These are phyloP conservation scores for Neofusicoccum sp. DNA, from an alignment of 2,329 filamentous ascomycete genomes.

Conservation along the genomic window DNA sequence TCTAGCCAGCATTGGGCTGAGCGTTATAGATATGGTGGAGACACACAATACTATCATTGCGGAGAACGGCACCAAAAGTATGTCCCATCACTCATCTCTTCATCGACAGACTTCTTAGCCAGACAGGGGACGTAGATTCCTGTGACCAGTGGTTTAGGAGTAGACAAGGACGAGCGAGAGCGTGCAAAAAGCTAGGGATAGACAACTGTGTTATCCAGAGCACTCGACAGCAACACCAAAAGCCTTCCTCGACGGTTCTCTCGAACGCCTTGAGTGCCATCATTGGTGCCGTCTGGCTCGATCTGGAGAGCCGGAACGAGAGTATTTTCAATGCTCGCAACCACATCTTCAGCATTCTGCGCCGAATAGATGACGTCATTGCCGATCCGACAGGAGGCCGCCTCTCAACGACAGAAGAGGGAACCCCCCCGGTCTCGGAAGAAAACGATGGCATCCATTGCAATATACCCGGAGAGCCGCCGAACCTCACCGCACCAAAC, in stretches of 20 bases:
- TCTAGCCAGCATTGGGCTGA: background rate
- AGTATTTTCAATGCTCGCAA: background rate
- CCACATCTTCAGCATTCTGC: conserved; percentile 10
- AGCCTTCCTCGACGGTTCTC: conserved; percentile 18
- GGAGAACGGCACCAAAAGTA: conserved; percentile 18
- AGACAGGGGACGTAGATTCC: conserved; percentile 8
- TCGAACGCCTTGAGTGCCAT: conserved; percentile 19
- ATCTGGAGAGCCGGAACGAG: conserved; percentile 14
- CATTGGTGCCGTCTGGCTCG: conserved; percentile 23
- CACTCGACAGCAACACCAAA: conserved; percentile 15
- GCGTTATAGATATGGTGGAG: conserved; percentile 20
- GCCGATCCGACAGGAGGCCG: no score
- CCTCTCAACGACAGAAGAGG: background rate
- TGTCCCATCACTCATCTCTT: background rate
- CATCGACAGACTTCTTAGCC: background rate
- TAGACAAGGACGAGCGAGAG: conserved; percentile 13
- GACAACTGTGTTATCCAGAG: conserved; percentile 20
- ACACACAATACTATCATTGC: conserved; percentile 1
- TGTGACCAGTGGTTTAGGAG: conserved; percentile 21
- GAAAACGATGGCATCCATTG: background rate
- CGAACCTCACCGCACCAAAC: no score
- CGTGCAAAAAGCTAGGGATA: conserved; percentile 15
- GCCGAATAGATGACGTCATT: background rate
- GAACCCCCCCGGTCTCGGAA: background rate
- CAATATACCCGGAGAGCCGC: no score